A percentile compares a stretch with the other conserved stretches of the same genome.
These are phyloP conservation scores for Trypanosoma conorhini DNA, from an alignment of 208 protist species.

Conservation along the genomic window DNA sequence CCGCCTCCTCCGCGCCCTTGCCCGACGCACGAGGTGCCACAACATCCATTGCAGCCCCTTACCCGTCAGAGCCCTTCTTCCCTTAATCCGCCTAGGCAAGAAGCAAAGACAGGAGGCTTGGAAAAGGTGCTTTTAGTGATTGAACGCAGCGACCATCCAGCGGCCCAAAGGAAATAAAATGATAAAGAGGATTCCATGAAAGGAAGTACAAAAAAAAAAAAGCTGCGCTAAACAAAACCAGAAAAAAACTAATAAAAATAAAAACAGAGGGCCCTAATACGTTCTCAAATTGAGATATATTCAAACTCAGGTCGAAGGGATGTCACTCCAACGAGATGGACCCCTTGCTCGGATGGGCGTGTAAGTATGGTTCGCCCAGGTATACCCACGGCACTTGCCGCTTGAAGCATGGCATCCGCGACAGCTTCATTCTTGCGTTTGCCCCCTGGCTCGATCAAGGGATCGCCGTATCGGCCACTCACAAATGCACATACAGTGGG, in stretches of 20 bases:
- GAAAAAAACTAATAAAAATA: conserved; percentile 1
- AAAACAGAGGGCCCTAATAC: not conserved
- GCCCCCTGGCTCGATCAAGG: conserved; percentile 44
- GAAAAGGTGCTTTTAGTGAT: not conserved
- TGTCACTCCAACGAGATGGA: conserved; percentile 57
- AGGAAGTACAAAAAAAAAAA: conserved; percentile 5
- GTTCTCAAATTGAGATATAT: conserved; percentile 29
- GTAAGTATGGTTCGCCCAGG: conserved; percentile 77
- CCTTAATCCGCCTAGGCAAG: not conserved
- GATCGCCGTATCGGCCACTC: conserved; percentile 53
- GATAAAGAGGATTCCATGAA: not conserved
- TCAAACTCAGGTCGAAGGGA: conserved; percentile 17
- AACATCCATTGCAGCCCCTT: not conserved
- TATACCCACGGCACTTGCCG: conserved; percentile 54
- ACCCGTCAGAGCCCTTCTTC: not conserved
- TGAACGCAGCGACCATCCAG: not conserved
- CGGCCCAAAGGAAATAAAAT: not conserved
- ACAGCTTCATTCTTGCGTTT: conserved; percentile 67
- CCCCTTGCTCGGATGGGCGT: conserved; percentile 70
- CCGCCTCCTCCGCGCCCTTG: not conserved
- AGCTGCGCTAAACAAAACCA: not conserved
- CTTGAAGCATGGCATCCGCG: conserved; percentile 77
- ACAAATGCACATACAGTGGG: conserved; percentile 83
- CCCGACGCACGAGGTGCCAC: not conserved
- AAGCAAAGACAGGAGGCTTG: not conserved